Evolutionary conservation across 257 asterid species (phyloP).

Genomic region (Cordia subcordata): DNA sequence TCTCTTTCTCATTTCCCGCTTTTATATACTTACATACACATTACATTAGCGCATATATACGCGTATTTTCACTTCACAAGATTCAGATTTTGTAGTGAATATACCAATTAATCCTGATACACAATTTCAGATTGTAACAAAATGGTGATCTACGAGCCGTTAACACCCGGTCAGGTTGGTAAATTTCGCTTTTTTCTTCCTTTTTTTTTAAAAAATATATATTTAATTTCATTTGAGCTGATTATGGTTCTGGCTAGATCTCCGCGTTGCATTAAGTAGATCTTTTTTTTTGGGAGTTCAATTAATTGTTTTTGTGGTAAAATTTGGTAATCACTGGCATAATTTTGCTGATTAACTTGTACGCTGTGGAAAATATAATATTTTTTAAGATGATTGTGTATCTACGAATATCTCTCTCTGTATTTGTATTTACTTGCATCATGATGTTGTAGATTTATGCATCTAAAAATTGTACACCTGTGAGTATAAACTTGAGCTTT

Average conservation of each 20-base stretch:
- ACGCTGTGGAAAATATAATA: no score
- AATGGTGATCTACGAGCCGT: constrained; percentile 85
- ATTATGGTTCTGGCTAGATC: not conserved
- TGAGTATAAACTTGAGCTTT: no score
- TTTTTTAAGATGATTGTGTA: no score
- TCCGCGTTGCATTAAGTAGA: not conserved
- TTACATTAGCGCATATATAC: no score
- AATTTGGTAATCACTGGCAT: not conserved
- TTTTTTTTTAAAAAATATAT: not conserved
- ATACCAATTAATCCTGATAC: not conserved
- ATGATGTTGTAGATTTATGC: no score
- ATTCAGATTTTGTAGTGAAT: no score
- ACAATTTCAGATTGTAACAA: constrained; percentile 1
- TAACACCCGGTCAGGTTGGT: constrained; percentile 80
- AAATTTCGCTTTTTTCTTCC: not conserved
- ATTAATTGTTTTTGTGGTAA: not conserved
- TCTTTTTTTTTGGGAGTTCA: not conserved
- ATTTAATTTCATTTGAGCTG: not conserved
- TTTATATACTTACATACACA: not conserved
- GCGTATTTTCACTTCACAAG: not conserved
- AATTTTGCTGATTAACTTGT: not conserved
- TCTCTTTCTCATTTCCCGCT: not conserved
- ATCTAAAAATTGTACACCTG: no score
- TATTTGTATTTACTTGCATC: no score
- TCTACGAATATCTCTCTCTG: no score